These are phyloP conservation scores for Fusarium cicatricum DNA, from an alignment of 2,329 filamentous ascomycete genomes.

Conservation along the genomic window DNA sequence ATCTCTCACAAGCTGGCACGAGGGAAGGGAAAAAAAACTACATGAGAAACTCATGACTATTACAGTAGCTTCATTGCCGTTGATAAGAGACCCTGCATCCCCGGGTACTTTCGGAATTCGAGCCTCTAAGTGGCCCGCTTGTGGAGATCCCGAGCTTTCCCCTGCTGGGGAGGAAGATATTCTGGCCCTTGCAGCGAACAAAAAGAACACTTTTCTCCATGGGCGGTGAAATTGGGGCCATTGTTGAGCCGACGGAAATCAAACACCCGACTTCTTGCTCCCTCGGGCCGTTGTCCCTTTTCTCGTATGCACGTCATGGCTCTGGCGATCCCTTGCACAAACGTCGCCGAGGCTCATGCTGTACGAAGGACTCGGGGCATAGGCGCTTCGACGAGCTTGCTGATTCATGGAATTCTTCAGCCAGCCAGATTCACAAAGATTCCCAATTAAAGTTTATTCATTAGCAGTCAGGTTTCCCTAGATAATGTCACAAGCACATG, in stretches of 20 bases:
- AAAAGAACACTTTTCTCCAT: neutral
- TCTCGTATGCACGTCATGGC: neutral
- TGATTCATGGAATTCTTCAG: too few relatives aligned
- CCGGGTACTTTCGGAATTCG: slow-evolving; percentile 36
- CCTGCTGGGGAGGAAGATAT: slow-evolving; percentile 2
- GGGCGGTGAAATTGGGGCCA: slow-evolving; percentile 23
- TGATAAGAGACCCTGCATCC: slow-evolving; percentile 28
- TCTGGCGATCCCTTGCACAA: too few relatives aligned
- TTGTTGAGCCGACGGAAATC: slow-evolving; percentile 18
- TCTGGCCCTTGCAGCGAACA: slow-evolving; percentile 11
- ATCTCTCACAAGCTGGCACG: neutral
- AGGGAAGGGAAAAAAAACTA: too few relatives aligned
- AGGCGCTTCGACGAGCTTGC: too few relatives aligned
- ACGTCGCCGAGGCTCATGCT: too few relatives aligned
- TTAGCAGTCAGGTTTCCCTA: too few relatives aligned
- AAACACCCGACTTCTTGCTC: slow-evolving; percentile 8
- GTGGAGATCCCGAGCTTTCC: slow-evolving; percentile 36
- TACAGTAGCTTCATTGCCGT: slow-evolving; percentile 15
- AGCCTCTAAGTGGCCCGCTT: neutral
- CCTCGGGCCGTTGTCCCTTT: slow-evolving; percentile 29
- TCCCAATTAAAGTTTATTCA: too few relatives aligned
- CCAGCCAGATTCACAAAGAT: too few relatives aligned
- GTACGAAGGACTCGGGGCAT: too few relatives aligned
- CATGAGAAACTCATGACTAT: slow-evolving; percentile 6
- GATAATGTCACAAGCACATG: too few relatives aligned